Evolutionary conservation across 2,329 filamentous ascomycete genomes (phyloP).

Genomic region (Diaporthe aspalathi): DNA sequence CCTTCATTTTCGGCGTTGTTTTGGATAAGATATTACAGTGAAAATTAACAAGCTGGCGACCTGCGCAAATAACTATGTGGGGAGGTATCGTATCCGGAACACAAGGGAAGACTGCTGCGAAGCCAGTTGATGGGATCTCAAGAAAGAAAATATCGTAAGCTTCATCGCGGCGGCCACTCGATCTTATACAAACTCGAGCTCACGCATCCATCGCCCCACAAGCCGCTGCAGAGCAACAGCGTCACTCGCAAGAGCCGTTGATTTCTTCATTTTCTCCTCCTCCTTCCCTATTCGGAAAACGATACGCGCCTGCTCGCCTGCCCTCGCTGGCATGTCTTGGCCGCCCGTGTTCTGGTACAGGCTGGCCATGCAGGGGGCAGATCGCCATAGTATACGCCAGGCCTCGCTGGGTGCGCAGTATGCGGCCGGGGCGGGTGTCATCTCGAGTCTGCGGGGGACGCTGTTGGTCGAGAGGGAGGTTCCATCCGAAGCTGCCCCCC

Average conservation of each 20-base stretch:
- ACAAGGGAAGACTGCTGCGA: neutral
- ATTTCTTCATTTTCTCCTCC: slow-evolving; percentile 35
- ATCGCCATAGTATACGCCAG: neutral
- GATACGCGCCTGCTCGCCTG: neutral
- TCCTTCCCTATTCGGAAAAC: slow-evolving; percentile 26
- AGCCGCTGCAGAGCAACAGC: neutral
- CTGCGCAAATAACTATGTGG: slow-evolving; percentile 20
- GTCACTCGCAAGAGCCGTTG: neutral
- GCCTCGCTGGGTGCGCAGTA: neutral
- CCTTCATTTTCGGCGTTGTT: neutral
- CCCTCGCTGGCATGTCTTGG: slow-evolving; percentile 19
- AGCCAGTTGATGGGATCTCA: neutral
- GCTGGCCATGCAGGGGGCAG: slow-evolving; percentile 10
- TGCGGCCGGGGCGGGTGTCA: slow-evolving; percentile 14
- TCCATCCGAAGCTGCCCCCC: neutral
- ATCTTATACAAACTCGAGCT: slow-evolving; percentile 22
- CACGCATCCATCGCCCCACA: neutral
- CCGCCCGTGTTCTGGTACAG: slow-evolving; percentile 5
- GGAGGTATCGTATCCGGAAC: slow-evolving; percentile 10
- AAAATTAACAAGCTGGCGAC: slow-evolving; percentile 8
- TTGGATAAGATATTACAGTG: neutral
- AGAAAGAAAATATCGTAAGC: neutral
- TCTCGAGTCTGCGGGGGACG: neutral
- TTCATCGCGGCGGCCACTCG: slow-evolving; percentile 1
- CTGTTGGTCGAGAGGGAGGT: slow-evolving; percentile 1